Evolutionary conservation across 1,284 basidiomycete species (phyloP).

Genomic region (Ustilago sp.): DNA sequence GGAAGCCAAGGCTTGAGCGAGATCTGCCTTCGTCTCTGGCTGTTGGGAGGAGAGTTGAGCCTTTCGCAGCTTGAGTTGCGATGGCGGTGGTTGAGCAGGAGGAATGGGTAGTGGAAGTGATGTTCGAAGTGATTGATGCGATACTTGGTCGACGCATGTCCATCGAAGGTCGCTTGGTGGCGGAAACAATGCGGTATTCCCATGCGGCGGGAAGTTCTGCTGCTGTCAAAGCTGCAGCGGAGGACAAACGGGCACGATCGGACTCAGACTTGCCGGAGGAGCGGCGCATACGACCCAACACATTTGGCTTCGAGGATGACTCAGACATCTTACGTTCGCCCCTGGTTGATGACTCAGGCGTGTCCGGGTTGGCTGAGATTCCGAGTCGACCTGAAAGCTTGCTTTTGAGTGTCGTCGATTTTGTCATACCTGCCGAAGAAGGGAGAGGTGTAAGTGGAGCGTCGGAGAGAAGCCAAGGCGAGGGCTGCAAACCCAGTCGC

Average conservation of each 20-base stretch:
- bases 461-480: background rate
- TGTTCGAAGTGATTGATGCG: slow-evolving; percentile 7
- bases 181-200: slow-evolving; percentile 27
- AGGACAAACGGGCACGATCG: slow-evolving; percentile 2
- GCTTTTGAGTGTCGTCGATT: slow-evolving; percentile 19
- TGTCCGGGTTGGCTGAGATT: background rate
- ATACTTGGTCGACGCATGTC: slow-evolving; percentile 33
- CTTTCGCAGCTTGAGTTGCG: background rate
- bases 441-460: background rate
- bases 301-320: slow-evolving; percentile 11
- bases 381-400: slow-evolving; percentile 34
- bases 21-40: slow-evolving; percentile 9
- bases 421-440: background rate
- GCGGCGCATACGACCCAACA: slow-evolving; percentile 24
- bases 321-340: slow-evolving; percentile 17
- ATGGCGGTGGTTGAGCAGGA: background rate
- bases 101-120: slow-evolving; percentile 8
- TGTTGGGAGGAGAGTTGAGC: background rate
- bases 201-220: slow-evolving; percentile 42
- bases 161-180: slow-evolving; percentile 13
- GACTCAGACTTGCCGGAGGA: slow-evolving; percentile 7
- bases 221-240: slow-evolving; percentile 1
- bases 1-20: slow-evolving; percentile 25
- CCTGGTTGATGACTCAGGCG: background rate
- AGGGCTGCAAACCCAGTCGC: slow-evolving; percentile 15